Conservation (phyloP, 371 early-diverging fungal genomes). For the Mortierella sp. region DNA sequence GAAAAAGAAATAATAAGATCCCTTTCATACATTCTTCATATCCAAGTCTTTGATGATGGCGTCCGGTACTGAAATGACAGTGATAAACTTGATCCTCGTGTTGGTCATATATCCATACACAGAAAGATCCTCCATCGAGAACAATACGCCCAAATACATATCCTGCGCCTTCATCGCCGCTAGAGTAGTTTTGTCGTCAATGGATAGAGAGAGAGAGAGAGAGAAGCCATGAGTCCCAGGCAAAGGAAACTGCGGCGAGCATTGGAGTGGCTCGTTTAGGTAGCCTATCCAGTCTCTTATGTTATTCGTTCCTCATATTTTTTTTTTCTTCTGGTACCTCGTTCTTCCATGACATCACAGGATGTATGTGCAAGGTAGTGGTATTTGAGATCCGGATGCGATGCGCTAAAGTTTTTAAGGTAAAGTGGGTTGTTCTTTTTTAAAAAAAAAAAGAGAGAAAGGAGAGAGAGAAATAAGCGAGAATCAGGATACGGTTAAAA, state of each 20-base stretch:
- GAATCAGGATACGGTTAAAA: no score
- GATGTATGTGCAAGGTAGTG: slow-evolving; percentile 91
- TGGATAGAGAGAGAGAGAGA: neutral
- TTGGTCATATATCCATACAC: slow-evolving; percentile 92
- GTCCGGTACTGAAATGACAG: slow-evolving; percentile 81
- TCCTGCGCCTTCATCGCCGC: slow-evolving; percentile 76
- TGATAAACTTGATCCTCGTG: slow-evolving; percentile 83
- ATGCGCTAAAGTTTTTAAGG: slow-evolving; percentile 77
- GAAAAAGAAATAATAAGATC: slow-evolving; percentile 1
- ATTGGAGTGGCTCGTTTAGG: no score
- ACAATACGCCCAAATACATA: slow-evolving; percentile 84
- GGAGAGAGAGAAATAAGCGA: neutral
- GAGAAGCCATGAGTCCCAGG: neutral
- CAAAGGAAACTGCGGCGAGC: neutral
- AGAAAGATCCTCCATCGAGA: slow-evolving; percentile 87
- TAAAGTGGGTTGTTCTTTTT: slow-evolving; percentile 85
- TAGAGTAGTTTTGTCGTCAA: slow-evolving; percentile 5
- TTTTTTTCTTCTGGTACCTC: slow-evolving; percentile 56
- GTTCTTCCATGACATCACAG: slow-evolving; percentile 89
- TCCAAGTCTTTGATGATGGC: slow-evolving; percentile 81
- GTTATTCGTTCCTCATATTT: no score
- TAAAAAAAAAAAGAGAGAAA: neutral
- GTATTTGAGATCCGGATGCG: slow-evolving; percentile 85
- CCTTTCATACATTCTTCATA: slow-evolving; percentile 78
- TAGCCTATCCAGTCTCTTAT: no score